Evolutionary conservation across 495 filamentous ascomycete species (phyloP).

Genomic region (Neurospora sp.): DNA sequence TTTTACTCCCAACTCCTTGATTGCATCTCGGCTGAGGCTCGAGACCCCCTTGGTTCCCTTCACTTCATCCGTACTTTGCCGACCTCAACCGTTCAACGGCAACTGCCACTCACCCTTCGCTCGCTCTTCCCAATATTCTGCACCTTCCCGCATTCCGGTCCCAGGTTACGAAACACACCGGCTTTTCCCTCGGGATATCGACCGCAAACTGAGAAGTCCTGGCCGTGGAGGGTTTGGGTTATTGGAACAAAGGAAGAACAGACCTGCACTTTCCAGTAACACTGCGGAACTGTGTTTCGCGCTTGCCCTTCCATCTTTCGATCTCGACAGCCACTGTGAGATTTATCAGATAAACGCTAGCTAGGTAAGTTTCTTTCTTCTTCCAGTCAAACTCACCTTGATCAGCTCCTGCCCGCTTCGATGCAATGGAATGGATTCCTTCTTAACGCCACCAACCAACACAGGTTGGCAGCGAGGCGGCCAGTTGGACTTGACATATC

Average conservation of each 20-base stretch:
- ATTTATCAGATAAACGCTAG: neutral
- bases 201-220: neutral
- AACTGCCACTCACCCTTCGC: neutral
- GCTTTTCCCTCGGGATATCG: neutral
- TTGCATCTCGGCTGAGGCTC: neutral
- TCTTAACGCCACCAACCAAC: neutral
- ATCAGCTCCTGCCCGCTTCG: neutral
- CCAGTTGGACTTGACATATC: neutral
- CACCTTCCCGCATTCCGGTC: neutral
- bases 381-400: neutral
- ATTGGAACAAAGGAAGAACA: neutral
- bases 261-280: neutral
- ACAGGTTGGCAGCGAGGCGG: neutral
- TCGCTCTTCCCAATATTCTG: neutral
- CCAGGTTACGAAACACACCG: neutral
- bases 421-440: neutral
- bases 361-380: neutral
- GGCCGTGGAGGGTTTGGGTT: neutral
- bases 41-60: neutral
- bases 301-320: slow-evolving; percentile 1
- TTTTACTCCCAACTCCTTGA: neutral
- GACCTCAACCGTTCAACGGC: neutral
- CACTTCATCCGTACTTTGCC: neutral
- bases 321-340: neutral
- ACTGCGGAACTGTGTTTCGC: slow-evolving; percentile 12